phyloP scores from a whole-genome alignment of 2,329 filamentous ascomycete species.

The Canariomyces notabilis region DNA sequence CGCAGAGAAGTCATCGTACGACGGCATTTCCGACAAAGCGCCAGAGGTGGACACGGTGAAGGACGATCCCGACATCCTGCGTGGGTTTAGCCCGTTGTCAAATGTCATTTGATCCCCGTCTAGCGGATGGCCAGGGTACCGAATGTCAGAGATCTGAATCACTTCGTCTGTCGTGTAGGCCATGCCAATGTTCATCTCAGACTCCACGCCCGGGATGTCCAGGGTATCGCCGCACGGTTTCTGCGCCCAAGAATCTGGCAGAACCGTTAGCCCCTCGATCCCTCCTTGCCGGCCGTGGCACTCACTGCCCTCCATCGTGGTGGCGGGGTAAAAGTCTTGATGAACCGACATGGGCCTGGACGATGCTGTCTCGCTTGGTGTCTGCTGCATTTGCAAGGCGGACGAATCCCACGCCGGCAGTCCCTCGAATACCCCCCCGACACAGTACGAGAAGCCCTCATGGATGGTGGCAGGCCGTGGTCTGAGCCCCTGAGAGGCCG shows the following conservation, averaged over 20 bases:
- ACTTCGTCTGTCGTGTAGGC: slow-evolving; percentile 59
- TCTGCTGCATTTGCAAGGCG: slow-evolving; percentile 46
- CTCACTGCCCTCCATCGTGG: slow-evolving; percentile 47
- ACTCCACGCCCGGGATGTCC: slow-evolving; percentile 51
- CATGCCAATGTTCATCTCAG: slow-evolving; percentile 57
- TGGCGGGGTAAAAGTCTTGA: slow-evolving; percentile 51
- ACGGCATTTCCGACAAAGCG: slow-evolving; percentile 61
- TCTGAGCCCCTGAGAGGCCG: slow-evolving; percentile 45
- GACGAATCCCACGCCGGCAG: slow-evolving; percentile 55
- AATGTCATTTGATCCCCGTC: slow-evolving; percentile 49
- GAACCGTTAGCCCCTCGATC: slow-evolving; percentile 17
- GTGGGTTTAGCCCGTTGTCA: slow-evolving; percentile 49
- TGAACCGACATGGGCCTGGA: slow-evolving; percentile 53
- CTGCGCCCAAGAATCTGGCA: slow-evolving; percentile 44
- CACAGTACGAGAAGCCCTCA: slow-evolving; percentile 56
- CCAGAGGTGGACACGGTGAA: slow-evolving; percentile 67
- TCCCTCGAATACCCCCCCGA: slow-evolving; percentile 48
- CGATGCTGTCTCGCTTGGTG: slow-evolving; percentile 47
- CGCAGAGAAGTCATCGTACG: slow-evolving; percentile 66
- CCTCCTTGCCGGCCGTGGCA: slow-evolving; percentile 17
- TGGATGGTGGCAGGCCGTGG: slow-evolving; percentile 56
- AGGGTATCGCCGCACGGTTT: slow-evolving; percentile 54
- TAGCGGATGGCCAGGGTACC: slow-evolving; percentile 43
- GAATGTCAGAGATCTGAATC: slow-evolving; percentile 57
- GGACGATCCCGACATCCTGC: slow-evolving; percentile 67